Evolutionary conservation across 345 rosid species (phyloP).

Genomic region (Syzygium oleosum): DNA sequence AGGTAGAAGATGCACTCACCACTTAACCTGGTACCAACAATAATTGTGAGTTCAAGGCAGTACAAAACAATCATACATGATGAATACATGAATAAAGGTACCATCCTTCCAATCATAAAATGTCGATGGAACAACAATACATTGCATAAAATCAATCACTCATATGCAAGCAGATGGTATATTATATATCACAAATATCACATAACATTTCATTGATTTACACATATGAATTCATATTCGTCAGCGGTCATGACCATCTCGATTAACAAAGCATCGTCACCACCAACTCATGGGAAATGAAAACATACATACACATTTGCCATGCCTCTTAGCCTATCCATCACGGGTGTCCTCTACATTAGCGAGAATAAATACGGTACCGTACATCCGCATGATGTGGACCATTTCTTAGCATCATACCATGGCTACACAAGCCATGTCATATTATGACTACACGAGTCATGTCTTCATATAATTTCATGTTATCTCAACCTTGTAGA

Average conservation of each 20-base stretch:
- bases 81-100: background rate
- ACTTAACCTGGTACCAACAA: background rate
- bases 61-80: no score
- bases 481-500: background rate
- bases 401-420: background rate
- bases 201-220: no score
- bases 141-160: background rate
- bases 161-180: background rate
- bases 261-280: background rate
- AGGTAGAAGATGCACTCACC: background rate
- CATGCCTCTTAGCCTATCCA: background rate
- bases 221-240: background rate
- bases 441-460: background rate
- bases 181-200: background rate
- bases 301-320: background rate
- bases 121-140: background rate
- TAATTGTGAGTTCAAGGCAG: background rate
- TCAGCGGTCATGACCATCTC: rapidly evolving
- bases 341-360: background rate
- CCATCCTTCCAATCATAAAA: background rate
- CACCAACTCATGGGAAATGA: background rate
- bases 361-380: rapidly evolving
- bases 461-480: background rate
- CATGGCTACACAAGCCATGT: background rate
- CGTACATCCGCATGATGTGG: rapidly evolving